Conservation (phyloP, 768 basidiomycete species). For the Infundibulicybe gibba region DNA sequence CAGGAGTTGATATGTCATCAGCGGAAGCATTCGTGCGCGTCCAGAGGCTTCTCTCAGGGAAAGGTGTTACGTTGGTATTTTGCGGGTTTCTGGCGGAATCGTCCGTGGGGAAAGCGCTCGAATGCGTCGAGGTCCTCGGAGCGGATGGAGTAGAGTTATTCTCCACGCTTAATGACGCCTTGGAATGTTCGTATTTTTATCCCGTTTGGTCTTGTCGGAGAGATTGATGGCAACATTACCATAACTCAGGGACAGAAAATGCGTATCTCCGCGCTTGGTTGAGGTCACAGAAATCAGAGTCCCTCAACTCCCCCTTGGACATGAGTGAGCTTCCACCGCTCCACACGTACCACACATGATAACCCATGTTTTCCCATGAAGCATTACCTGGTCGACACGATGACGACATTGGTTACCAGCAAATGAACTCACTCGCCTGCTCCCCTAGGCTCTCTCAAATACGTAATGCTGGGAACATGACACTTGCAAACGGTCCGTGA, state of each 20-base stretch:
- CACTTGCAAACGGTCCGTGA: slow-evolving; percentile 55
- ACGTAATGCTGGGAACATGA: slow-evolving; percentile 67
- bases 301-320: slow-evolving; percentile 38
- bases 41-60: slow-evolving; percentile 73
- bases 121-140: slow-evolving; percentile 77
- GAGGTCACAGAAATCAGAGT: slow-evolving; percentile 56
- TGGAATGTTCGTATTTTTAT: slow-evolving; percentile 69
- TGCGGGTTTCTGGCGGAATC: slow-evolving; percentile 75
- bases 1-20: slow-evolving; percentile 91
- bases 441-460: slow-evolving; percentile 71
- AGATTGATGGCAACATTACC: slow-evolving; percentile 1
- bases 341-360: too few species aligned
- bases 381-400: slow-evolving; percentile 59
- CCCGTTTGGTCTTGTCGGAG: neutral
- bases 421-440: slow-evolving; percentile 42
- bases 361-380: slow-evolving; percentile 18
- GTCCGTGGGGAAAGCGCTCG: slow-evolving; percentile 66
- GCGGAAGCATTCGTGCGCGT: slow-evolving; percentile 94
- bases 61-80: slow-evolving; percentile 81
- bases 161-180: slow-evolving; percentile 77
- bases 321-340: slow-evolving; percentile 6
- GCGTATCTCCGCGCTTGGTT: slow-evolving; percentile 85
- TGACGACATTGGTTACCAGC: slow-evolving; percentile 42
- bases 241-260: slow-evolving; percentile 80
- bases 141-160: slow-evolving; percentile 80